Conservation (phyloP, 2,329 filamentous ascomycete species). For the Penicillium polonicum region DNA sequence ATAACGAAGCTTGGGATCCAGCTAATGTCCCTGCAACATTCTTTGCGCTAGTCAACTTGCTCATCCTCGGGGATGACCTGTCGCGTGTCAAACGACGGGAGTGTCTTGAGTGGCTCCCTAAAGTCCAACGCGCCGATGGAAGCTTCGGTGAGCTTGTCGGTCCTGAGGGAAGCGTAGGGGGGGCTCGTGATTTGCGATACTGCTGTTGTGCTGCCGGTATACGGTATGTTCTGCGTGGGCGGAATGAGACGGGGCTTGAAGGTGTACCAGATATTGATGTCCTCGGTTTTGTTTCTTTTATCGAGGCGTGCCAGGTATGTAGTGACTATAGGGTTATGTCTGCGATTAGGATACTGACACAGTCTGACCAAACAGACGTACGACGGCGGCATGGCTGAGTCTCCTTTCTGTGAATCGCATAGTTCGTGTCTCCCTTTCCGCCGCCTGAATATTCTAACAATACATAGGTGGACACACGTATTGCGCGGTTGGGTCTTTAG, state of each 20-base stretch:
- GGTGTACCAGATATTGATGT: conserved; percentile 73
- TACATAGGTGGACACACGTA: conserved; percentile 79
- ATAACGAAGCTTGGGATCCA: conserved; percentile 64
- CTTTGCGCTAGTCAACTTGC: conserved; percentile 77
- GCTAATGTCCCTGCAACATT: conserved; percentile 84
- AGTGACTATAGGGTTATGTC: too few species aligned
- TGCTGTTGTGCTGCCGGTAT: conserved; percentile 82
- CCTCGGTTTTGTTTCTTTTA: conserved; percentile 66
- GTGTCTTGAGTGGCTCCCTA: conserved; percentile 71
- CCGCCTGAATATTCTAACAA: conserved; percentile 24
- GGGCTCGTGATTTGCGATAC: conserved; percentile 81
- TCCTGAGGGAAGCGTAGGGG: conserved; percentile 62
- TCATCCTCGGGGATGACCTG: conserved; percentile 64
- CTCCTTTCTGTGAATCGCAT: conserved; percentile 77
- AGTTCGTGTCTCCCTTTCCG: conserved; percentile 50
- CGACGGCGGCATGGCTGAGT: conserved; percentile 80
- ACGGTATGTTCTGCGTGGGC: conserved; percentile 75
- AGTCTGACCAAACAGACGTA: conserved; percentile 59
- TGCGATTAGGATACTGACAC: neutral
- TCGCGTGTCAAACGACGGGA: conserved; percentile 64
- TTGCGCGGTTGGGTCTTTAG: conserved; percentile 76
- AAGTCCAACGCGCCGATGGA: conserved; percentile 76
- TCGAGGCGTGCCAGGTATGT: conserved; percentile 62
- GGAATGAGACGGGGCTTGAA: conserved; percentile 52
- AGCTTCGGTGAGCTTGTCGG: conserved; percentile 84